Base-by-base conservation (phyloP, 306 rosid species). In the Luffa acutangula region DNA sequence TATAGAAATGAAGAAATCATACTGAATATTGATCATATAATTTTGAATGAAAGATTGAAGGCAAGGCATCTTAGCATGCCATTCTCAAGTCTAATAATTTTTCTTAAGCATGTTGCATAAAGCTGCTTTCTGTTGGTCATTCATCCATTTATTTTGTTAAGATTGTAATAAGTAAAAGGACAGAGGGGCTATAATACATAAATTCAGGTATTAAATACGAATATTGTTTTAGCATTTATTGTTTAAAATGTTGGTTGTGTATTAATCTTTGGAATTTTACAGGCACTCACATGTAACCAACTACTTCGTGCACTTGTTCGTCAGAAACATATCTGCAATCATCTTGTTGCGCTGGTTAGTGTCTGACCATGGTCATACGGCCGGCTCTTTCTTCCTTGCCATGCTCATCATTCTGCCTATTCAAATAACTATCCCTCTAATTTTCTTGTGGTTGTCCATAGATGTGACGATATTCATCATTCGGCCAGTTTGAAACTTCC, bases 291-390 rank as follows among this genome's bases (percentile, higher is more conserved):
- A 51, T 95, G 98, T 80, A 79, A 81, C 89, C 96, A 87, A 82
- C 87, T 92, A 84, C 93, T 92, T 81, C 92, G 86, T 82, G 87
- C 97, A 5, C 90, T 95, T 77, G 97, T 95, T 88, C 97, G 78
- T 87, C 95, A 84, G 79, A 95, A 89, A 83, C 91, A 89, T 87
- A 89, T 92, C 77, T 92, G 98, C 81, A 80, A 84, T 80, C 92
- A 92, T 76, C 97, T 95, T 82, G 90, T 91, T 84, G 80, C 90
- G 36, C 85, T 95, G 94, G 98, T 89, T 74, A 25, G 60, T 73
- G 13, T 7, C 59, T 2, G 76, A 58, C 46, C 46, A 79, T 9
- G 53, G 42, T 45, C 59, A 39, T 66, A 66, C 5, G 45, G 45
- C 45, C 4, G 18, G 71, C 71, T 63, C 71, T 62, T 62, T 34